phyloP scores from a whole-genome alignment of 306 rosid genomes.

The Castanopsis chinensis region DNA sequence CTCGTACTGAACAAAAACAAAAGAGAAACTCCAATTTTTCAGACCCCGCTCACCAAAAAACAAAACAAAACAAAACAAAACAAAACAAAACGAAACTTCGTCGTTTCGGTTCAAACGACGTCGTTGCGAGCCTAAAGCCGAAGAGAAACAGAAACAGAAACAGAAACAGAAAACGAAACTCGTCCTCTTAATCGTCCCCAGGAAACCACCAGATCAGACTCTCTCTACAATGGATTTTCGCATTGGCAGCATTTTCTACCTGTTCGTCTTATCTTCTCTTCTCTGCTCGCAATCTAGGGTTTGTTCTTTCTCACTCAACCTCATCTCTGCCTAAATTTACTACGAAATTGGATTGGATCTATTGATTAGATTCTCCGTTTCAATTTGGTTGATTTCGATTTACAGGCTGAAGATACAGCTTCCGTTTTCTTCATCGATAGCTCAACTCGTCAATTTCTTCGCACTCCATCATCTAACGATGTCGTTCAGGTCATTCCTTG shows the following conservation, averaged over 20 bases:
- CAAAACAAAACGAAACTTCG: neutral
- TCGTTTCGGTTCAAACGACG: neutral
- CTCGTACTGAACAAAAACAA: no score
- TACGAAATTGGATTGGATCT: constrained; percentile 23
- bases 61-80: neutral
- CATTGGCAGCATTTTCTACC: constrained; percentile 8
- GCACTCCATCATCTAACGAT: constrained; percentile 35
- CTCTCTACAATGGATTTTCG: constrained; percentile 18
- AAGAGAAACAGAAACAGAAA: neutral
- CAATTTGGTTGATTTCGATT: constrained; percentile 18
- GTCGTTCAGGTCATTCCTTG: constrained; percentile 35
- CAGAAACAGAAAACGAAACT: neutral
- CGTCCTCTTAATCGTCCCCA: neutral
- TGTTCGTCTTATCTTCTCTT: constrained; percentile 26
- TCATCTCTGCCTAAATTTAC: neutral
- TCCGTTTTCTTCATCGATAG: constrained; percentile 47
- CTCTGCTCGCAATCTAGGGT: constrained; percentile 41
- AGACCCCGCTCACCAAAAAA: neutral
- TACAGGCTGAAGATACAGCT: constrained; percentile 37
- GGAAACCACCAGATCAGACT: constrained; percentile 5
- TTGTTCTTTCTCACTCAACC: constrained; percentile 5
- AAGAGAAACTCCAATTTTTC: neutral
- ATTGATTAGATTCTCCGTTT: constrained; percentile 19
- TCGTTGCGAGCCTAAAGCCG: neutral
- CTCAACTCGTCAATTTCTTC: constrained; percentile 36